Base-by-base conservation (phyloP, 768 basidiomycete genomes). In the Lentinula edodes region DNA sequence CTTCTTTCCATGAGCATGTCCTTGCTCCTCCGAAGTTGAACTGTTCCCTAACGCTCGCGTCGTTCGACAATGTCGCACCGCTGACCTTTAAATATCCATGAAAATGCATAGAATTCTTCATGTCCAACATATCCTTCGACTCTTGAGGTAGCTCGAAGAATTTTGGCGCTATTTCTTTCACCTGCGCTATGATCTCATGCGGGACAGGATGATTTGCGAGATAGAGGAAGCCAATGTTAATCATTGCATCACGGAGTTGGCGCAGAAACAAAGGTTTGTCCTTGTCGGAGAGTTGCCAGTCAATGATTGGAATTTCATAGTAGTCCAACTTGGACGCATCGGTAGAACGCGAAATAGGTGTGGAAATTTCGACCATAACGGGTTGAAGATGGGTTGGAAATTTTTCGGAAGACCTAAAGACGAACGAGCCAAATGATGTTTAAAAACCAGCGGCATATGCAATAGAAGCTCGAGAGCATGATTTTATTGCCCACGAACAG, bases 1-100 rank as follows among this genome's bases (percentile, higher is more conserved):
- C 83, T 0, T 74, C 72, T 58, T 65, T 73, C 78, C 79, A 83
- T 56, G 59, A 62, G 15, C 68, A 70, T 59, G 75, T 71, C 51
- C 77, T 75, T 6, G 74, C 78, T 10, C 81, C 84, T 20, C 75
- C 84, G 61, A 84, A 75, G 61, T 85, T 83, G 62, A 80, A 82
- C 64, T 84, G 83, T 65, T 85, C 83, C 41, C 83, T 75, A 61
- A 75, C 73, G 63, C 85, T 83, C 3, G 72, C 72, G 60, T 72
- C 70, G 36, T 81, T 82, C 63, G 77, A 80, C 28, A 83, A 82
- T 58, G 76, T 68, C 65, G 84, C 83, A 0, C 74, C 70, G 13
- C 81, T 84, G n/a, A 83, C 70, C 18, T 71, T 72, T 10, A 79
- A 77, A 65, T 85, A 85, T 0, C 83, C 84, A 61, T 84, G 69